These are phyloP conservation scores for Ophiostoma himal-ulmi DNA, from an alignment of 2,329 filamentous ascomycete genomes.

Conservation along the genomic window DNA sequence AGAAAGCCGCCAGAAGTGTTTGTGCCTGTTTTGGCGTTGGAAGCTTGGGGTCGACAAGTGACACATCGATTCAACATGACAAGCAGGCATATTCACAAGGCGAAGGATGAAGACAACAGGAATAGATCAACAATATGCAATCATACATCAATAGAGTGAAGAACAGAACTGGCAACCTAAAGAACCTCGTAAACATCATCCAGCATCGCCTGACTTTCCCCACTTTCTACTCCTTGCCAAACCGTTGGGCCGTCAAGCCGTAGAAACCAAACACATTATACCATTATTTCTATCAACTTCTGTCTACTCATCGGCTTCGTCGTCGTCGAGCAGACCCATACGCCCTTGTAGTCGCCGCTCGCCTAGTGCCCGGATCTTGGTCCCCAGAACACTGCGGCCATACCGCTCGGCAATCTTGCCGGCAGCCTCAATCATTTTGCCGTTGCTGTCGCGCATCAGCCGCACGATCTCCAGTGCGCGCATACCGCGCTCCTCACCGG, in stretches of 20 bases:
- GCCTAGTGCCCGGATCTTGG: conserved; percentile 83
- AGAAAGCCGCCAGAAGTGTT: neutral
- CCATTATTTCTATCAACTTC: neutral
- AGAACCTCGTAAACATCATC: neutral
- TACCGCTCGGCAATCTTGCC: conserved; percentile 84
- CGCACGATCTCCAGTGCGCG: conserved; percentile 85
- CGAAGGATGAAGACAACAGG: neutral
- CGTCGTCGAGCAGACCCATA: conserved; percentile 15
- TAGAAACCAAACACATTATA: neutral
- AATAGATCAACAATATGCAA: neutral
- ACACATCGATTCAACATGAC: neutral
- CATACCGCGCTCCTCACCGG: conserved; percentile 91
- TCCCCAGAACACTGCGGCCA: conserved; percentile 68
- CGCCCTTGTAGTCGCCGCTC: conserved; percentile 51
- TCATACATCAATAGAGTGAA: neutral
- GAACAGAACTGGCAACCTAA: neutral
- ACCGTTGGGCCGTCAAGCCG: neutral
- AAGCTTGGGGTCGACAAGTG: neutral
- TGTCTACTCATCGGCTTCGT: conserved; percentile 30
- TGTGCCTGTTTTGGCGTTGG: too few species aligned
- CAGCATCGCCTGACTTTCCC: neutral
- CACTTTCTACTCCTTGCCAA: neutral
- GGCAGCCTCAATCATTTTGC: conserved; percentile 87
- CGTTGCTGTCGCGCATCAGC: conserved; percentile 76
- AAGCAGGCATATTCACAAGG: too few species aligned